phyloP scores from a whole-genome alignment of 257 asterid genomes.

The Penstemon barbatus region DNA sequence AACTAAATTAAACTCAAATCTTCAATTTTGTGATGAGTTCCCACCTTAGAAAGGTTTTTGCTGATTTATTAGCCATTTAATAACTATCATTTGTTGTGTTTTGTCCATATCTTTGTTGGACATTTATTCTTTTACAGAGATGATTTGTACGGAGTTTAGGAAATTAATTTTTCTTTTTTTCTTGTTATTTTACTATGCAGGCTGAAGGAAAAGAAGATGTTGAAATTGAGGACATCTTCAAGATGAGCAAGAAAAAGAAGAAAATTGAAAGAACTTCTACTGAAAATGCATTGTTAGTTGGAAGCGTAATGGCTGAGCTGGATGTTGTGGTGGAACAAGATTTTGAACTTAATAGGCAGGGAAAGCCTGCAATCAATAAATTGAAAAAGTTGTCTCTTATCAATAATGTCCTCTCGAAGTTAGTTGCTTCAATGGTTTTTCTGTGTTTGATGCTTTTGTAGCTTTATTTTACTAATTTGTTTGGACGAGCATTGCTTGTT shows the following conservation, averaged over 20 bases:
- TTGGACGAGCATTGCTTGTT: conserved; percentile 28
- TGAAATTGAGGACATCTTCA: conserved; percentile 71
- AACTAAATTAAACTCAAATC: not conserved
- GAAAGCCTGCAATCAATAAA: conserved; percentile 87
- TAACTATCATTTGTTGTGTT: not conserved
- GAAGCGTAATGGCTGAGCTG: conserved; percentile 92
- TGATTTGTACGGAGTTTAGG: not conserved
- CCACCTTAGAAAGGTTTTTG: not conserved
- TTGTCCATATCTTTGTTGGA: not conserved
- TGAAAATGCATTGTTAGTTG: conserved; percentile 82
- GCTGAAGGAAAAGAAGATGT: conserved; percentile 88
- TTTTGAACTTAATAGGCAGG: conserved; percentile 76
- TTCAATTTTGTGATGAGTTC: conserved; percentile 17
- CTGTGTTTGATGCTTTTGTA: conserved; percentile 2
- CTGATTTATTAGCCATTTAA: not conserved
- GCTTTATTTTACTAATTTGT: conserved; percentile 10
- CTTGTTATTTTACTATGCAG: conserved; percentile 23
- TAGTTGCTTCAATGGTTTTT: conserved; percentile 32
- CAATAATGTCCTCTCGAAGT: conserved; percentile 93
- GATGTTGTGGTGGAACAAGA: conserved; percentile 95
- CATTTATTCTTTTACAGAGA: not conserved
- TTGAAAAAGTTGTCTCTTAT: too few relatives aligned
- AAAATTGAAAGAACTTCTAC: conserved; percentile 86
- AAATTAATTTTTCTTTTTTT: conserved; percentile 19
- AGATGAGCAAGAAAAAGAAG: conserved; percentile 82